Evolutionary conservation across 805 yeast genomes (phyloP).

Genomic region (Nakazawaea laoshanensis): DNA sequence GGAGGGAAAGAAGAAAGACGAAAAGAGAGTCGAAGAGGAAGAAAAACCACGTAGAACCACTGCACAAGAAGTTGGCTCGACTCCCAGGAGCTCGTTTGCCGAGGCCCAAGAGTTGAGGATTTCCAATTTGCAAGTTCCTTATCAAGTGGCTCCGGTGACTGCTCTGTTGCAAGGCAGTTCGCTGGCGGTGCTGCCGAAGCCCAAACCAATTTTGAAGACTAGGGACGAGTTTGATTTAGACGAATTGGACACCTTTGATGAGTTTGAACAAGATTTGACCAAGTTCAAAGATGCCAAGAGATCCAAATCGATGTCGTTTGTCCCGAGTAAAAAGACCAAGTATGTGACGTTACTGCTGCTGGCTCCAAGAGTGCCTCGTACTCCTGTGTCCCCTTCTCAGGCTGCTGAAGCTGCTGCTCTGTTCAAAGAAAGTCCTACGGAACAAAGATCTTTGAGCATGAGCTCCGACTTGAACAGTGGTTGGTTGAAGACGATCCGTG

Average conservation of each 20-base stretch:
- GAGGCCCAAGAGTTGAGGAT: slow-evolving; percentile 12
- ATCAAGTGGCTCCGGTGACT: slow-evolving; percentile 70
- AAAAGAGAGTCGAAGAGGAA: slow-evolving; percentile 9
- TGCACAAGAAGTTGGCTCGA: slow-evolving; percentile 3
- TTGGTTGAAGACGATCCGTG: slow-evolving; percentile 68
- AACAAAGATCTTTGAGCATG: slow-evolving; percentile 5
- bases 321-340: slow-evolving; percentile 41
- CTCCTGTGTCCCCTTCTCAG: slow-evolving; percentile 49
- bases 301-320: slow-evolving; percentile 57
- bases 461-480: slow-evolving; percentile 27
- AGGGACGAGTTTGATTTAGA: slow-evolving; percentile 32
- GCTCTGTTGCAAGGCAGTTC: slow-evolving; percentile 35
- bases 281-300: slow-evolving; percentile 35
- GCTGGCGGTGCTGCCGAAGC: not conserved
- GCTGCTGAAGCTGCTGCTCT: slow-evolving; percentile 71
- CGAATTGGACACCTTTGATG: slow-evolving; percentile 20
- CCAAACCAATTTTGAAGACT: slow-evolving; percentile 6
- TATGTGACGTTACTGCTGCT: slow-evolving; percentile 73
- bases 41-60: not conserved
- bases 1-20: slow-evolving; percentile 10
- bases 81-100: slow-evolving; percentile 9
- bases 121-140: slow-evolving; percentile 47
- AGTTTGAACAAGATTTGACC: slow-evolving; percentile 28
- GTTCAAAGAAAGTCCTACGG: slow-evolving; percentile 29
- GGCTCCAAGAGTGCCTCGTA: slow-evolving; percentile 70